A percentile compares a stretch with the other conserved stretches of the same genome.
Evolutionary conservation across 2,329 filamentous ascomycete genomes (phyloP).

Genomic region (Xylariaceae sp.): DNA sequence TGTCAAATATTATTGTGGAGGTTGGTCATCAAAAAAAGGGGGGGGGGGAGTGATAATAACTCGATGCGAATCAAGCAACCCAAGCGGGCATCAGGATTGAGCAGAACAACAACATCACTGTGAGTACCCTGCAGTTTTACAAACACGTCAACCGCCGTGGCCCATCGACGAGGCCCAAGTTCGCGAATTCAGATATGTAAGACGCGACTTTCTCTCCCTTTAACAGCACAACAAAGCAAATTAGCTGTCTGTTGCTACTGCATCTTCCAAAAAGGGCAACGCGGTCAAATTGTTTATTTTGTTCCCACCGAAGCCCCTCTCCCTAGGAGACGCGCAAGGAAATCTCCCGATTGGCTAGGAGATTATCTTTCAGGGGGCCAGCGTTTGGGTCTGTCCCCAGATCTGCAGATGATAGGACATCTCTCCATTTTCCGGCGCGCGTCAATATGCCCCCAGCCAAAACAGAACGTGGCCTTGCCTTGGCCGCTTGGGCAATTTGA

Average conservation of each 20-base stretch:
- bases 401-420: constrained; percentile 29
- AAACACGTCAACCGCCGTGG: constrained; percentile 20
- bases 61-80: constrained; percentile 8
- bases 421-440: constrained; percentile 19
- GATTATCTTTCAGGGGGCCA: constrained; percentile 23
- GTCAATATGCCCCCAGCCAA: constrained; percentile 12
- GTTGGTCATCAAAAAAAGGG: constrained; percentile 9
- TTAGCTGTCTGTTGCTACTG: constrained; percentile 1
- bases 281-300: constrained; percentile 28
- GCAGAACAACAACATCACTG: constrained; percentile 30
- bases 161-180: constrained; percentile 16
- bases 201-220: constrained; percentile 14
- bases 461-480: neutral
- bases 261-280: constrained; percentile 5
- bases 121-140: constrained; percentile 25
- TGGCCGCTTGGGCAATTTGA: neutral
- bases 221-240: neutral
- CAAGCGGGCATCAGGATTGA: constrained; percentile 21
- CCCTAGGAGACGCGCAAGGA: constrained; percentile 28
- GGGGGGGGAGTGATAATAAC: neutral
- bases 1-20: constrained; percentile 20
- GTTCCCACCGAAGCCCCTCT: constrained; percentile 6
- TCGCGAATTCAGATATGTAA: constrained; percentile 16
- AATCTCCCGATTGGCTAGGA: constrained; percentile 32
- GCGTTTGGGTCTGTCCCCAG: constrained; percentile 29